Percentiles rank a stretch among this genome's conserved stretches.
Conservation (phyloP, 2,329 filamentous ascomycete species). For the Shiraia bambusicola region DNA sequence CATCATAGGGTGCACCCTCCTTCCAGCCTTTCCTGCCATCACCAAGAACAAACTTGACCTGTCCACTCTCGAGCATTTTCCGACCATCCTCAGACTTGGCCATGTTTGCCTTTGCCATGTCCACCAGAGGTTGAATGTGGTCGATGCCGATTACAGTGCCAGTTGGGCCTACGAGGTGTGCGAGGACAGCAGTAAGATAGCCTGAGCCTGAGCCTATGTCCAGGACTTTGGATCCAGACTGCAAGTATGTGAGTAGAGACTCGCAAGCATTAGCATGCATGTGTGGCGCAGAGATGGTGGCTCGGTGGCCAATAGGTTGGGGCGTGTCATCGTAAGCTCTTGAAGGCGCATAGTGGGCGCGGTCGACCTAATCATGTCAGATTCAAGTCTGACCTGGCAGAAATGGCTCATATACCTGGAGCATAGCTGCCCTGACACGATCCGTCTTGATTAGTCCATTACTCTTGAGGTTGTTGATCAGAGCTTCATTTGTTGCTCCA, state of each 20-base stretch:
- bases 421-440: conserved; percentile 76
- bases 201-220: conserved; percentile 54
- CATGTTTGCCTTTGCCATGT: conserved; percentile 46
- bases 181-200: conserved; percentile 87
- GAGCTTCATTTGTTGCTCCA: conserved; percentile 69
- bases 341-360: conserved; percentile 75
- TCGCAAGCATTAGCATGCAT: conserved; percentile 70
- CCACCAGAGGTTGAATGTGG: conserved; percentile 51
- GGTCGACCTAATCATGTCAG: conserved; percentile 66
- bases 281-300: conserved; percentile 72
- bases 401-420: conserved; percentile 54
- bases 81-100: conserved; percentile 48
- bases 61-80: conserved; percentile 63
- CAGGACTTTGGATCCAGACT: conserved; percentile 52
- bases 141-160: conserved; percentile 53
- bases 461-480: conserved; percentile 75
- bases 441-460: conserved; percentile 72
- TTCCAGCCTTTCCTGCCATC: conserved; percentile 59
- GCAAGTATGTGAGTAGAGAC: conserved; percentile 60
- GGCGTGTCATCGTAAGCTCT: conserved; percentile 73
- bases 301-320: conserved; percentile 65
- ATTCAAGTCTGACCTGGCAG: neutral
- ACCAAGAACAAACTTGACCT: conserved; percentile 70
- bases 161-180: conserved; percentile 65
- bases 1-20: conserved; percentile 70